These are phyloP conservation scores for Lachancea sp. DNA, from an alignment of 805 yeast genomes.

Conservation along the genomic window DNA sequence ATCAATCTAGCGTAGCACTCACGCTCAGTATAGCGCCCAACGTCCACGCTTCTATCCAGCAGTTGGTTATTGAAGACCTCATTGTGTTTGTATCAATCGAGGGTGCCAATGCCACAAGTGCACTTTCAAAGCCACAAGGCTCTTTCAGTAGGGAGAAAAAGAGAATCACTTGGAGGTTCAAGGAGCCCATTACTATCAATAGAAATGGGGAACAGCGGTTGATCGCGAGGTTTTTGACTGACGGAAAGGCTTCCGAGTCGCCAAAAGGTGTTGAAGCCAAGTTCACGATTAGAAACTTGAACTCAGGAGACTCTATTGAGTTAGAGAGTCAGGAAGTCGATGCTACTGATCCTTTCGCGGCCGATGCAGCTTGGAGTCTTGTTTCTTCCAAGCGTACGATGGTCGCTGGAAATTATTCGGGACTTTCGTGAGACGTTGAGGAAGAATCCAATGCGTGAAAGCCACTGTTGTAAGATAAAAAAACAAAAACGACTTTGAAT, in stretches of 20 bases:
- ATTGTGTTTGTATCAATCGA: constrained; percentile 48
- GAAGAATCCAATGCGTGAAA: neutral
- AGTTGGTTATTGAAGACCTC: constrained; percentile 32
- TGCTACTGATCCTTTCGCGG: constrained; percentile 36
- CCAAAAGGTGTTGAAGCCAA: constrained; percentile 68
- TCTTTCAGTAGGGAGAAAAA: constrained; percentile 80
- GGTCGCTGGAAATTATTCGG: constrained; percentile 35
- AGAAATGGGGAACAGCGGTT: constrained; percentile 52
- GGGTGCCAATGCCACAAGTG: constrained; percentile 60
- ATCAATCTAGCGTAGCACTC: constrained; percentile 79
- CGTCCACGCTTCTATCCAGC: constrained; percentile 31
- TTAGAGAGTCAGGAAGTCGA: constrained; percentile 34
- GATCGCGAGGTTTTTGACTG: constrained; percentile 81
- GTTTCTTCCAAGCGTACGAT: constrained; percentile 32
- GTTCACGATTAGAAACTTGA: constrained; percentile 43
- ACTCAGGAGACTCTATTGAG: constrained; percentile 39
- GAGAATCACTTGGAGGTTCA: constrained; percentile 80
- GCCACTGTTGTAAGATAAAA: neutral
- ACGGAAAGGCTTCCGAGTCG: constrained; percentile 62
- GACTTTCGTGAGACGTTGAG: constrained; percentile 20
- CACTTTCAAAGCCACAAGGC: constrained; percentile 88
- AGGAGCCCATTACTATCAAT: constrained; percentile 35
- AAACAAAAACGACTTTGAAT: neutral
- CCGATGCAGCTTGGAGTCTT: constrained; percentile 29
- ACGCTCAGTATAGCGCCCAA: constrained; percentile 42